Evolutionary conservation across 352 stramenopile species (phyloP), one percentile per base, ranked within the genome.

Genomic region (Globisporangium lucens): DNA sequence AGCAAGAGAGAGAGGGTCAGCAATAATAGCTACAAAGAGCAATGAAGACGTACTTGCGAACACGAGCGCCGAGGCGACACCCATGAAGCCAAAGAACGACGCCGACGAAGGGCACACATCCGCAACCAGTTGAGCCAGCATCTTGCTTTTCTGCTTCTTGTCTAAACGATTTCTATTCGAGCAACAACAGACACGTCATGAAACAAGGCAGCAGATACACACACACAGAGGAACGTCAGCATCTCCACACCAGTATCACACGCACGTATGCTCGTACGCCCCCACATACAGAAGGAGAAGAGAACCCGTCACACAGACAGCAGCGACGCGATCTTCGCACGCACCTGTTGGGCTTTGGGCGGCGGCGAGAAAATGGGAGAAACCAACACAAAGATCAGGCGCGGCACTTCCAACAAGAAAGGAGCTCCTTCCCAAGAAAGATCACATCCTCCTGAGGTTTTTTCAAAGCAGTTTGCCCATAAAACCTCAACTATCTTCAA

Each of bases 11-110:
- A 17, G 12, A 15, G 12, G 4, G 15, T 7, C 43, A 22, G 20
- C 43, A 55, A 49, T 51, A 70, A 22, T 46, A 47, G 15, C n/a
- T 33, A n/a, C 20, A 13, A 65, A 36, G 13, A 15, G 46, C 41
- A 63, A 90, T 30, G 29, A 30, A 30, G 29, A 30, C 88, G 75
- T 85, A 97, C 90, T 98, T 64, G 88, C 89, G 74, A 98, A 97
- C 59, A 98, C 92, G 68, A 98, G 89, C 27, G 93, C 93, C 61
- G 89, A 90, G 66, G 97, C 97, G 17, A 99, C 97, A 70, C 97
- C 97, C 96, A 99, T 99, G 82, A 99, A 99, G 71, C 98, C 98
- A 75, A 99, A 99, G 89, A 99, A 99, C 75, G 97, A 97, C 63
- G 97, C 97, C 75, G 94, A 99, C 66, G 97, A 97, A 55, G 97